These are phyloP conservation scores for Sungouiozyma ichnusensis DNA, from an alignment of 805 yeast genomes.

Conservation along the genomic window DNA sequence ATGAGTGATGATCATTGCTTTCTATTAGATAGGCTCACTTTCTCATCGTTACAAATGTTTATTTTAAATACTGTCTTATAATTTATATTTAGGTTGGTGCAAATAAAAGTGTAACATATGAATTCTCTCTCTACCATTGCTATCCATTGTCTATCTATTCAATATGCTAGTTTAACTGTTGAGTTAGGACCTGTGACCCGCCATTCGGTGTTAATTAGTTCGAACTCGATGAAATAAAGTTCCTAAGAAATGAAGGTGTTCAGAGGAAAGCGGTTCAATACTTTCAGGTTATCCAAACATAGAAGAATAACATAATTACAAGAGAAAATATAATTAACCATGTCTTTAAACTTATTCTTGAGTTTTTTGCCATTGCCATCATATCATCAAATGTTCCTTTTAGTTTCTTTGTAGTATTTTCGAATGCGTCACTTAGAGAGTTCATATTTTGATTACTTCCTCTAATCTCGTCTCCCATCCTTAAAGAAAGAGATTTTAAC, in stretches of 20 bases:
- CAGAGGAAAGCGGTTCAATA: neutral
- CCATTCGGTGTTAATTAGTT: no score
- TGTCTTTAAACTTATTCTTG: slow-evolving; percentile 52
- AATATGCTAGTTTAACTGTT: no score
- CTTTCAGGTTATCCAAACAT: slow-evolving; percentile 33
- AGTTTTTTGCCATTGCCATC: slow-evolving; percentile 52
- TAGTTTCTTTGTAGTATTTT: slow-evolving; percentile 36
- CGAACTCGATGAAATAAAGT: no score
- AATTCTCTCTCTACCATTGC: neutral
- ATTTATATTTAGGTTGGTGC: neutral
- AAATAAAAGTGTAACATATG: neutral
- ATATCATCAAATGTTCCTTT: slow-evolving; percentile 45
- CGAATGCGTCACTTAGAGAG: slow-evolving; percentile 36
- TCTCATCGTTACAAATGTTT: no score
- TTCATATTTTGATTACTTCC: slow-evolving; percentile 39
- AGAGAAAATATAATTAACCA: slow-evolving; percentile 46
- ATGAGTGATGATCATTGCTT: no score
- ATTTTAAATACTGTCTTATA: no score
- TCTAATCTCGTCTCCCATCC: slow-evolving; percentile 58
- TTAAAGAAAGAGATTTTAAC: slow-evolving; percentile 43
- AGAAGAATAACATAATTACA: slow-evolving; percentile 40
- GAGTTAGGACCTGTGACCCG: no score
- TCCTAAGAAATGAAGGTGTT: no score
- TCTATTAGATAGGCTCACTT: no score
- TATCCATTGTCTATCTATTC: neutral